Percentiles rank a stretch among this genome's conserved stretches.
Conservation (phyloP, 495 filamentous ascomycete species). For the Aspergillus olivimuriae region DNA sequence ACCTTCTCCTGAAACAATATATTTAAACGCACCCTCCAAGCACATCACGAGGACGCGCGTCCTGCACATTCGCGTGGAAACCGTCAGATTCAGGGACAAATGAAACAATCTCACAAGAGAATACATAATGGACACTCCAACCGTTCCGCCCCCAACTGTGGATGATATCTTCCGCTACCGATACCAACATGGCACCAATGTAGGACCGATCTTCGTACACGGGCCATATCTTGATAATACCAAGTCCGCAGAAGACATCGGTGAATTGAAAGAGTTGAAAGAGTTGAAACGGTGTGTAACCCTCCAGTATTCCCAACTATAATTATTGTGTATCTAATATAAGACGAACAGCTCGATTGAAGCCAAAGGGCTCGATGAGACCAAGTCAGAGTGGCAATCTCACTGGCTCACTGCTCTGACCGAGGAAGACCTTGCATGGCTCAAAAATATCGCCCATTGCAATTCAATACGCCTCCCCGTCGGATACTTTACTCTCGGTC, state of each 20-base stretch:
- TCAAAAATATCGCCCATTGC: constrained; percentile 35
- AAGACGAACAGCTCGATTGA: constrained; percentile 22
- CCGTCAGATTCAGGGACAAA: too few relatives aligned
- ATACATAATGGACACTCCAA: too few relatives aligned
- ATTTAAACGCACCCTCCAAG: too few relatives aligned
- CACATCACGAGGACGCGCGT: too few relatives aligned
- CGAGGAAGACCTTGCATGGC: constrained; percentile 40
- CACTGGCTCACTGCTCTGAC: constrained; percentile 43
- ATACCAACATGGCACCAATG: constrained; percentile 50
- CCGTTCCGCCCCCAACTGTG: constrained; percentile 24
- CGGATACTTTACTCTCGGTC: constrained; percentile 48
- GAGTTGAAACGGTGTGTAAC: constrained; percentile 15
- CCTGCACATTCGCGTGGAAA: too few relatives aligned
- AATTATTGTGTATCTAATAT: too few relatives aligned
- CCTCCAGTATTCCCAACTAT: too few relatives aligned
- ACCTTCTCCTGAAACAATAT: too few relatives aligned
- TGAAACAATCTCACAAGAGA: too few relatives aligned
- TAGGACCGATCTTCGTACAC: constrained; percentile 50
- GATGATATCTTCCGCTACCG: constrained; percentile 46
- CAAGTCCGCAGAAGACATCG: constrained; percentile 32
- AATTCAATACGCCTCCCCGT: constrained; percentile 52
- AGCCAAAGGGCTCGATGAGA: constrained; percentile 36
- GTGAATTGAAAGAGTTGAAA: constrained; percentile 38
- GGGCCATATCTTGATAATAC: constrained; percentile 45
- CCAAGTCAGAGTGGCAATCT: constrained; percentile 40